Base-by-base conservation (phyloP, 345 rosid genomes). In the Aquilaria yunnanensis region DNA sequence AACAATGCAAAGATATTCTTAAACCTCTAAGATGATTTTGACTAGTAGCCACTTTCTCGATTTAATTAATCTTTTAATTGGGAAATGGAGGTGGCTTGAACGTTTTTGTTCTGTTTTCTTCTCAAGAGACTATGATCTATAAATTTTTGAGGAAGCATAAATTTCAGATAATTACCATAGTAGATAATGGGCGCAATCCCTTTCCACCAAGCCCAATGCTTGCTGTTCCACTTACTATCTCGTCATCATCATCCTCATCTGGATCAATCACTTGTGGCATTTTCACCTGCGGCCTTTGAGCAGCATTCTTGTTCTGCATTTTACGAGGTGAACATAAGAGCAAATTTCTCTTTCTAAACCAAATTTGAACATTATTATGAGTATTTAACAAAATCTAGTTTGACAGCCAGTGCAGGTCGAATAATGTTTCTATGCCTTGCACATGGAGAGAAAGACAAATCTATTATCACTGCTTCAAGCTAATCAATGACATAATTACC, bases 121-220 rank as follows among this genome's bases (percentile, higher is more conserved):
- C 43, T 9, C 5, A 37, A 37, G 43, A 37, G 8, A 37, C 43
- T 37, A 37, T 5, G 43, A 37, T 37, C 43, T 37, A 37, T 9
- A 9, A 37, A 37, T 37, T 37, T 5, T 9, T 37, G 5, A 37
- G 43, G 7, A 37, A 37, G 43, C 2, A 33, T 10, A 60, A 37
- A 3, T 37, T 37, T n/a, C 45, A 33, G 50, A 46, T 62, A 54
- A 33, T 75, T 73, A 79, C 86, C 79, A 68, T 60, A 60, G 77
- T 76, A 70, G 81, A 72, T 30, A 67, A 73, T 59, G 80, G 43
- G 10, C 72, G 74, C 14, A 58, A 31, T 52, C 58, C 47, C 65
- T 76, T 81, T 72, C 77, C 79, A 74, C 75, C 72, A 51, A 78
- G 79, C 67, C 86, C 81, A 14, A 74, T 71, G 66, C 77, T 76